Conservation (phyloP, 2,329 filamentous ascomycete species). For the Pseudocercospora pini-densiflorae region DNA sequence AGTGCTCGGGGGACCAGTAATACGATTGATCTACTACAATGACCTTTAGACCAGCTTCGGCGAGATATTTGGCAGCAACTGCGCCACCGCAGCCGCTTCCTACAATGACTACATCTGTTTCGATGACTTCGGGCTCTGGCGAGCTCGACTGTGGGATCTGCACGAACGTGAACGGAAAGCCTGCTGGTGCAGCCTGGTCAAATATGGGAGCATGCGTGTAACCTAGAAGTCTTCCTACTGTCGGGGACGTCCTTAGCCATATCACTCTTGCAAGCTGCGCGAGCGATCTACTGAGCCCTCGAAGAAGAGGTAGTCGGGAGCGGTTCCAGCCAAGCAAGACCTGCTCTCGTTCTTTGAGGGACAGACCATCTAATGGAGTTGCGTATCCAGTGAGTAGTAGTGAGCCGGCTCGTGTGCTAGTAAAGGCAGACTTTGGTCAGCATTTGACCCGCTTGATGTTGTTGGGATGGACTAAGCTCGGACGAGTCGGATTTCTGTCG, state of each 20-base stretch:
- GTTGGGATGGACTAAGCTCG: conserved; percentile 20
- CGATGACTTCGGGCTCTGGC: conserved; percentile 60
- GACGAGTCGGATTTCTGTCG: conserved; percentile 19
- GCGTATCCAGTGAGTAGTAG: conserved; percentile 70
- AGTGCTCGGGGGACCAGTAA: conserved; percentile 71
- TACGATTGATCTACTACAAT: conserved; percentile 84
- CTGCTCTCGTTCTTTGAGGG: conserved; percentile 62
- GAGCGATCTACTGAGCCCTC: conserved; percentile 61
- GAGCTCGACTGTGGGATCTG: conserved; percentile 55
- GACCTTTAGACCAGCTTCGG: conserved; percentile 75
- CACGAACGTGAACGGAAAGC: conserved; percentile 64
- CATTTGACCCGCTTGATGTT: conserved; percentile 21
- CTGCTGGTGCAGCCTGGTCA: conserved; percentile 54
- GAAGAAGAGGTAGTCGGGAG: conserved; percentile 61
- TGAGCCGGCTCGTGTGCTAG: conserved; percentile 65
- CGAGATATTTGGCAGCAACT: conserved; percentile 78
- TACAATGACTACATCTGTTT: conserved; percentile 82
- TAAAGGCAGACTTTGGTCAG: conserved; percentile 20
- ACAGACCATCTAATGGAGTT: conserved; percentile 65
- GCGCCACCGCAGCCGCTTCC: conserved; percentile 86
- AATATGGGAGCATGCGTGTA: conserved; percentile 63
- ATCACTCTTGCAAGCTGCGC: conserved; percentile 59
- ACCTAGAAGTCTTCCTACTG: conserved; percentile 60
- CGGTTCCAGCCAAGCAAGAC: conserved; percentile 67
- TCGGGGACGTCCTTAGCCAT: conserved; percentile 61